These are phyloP conservation scores for Kalanchoe fedtschenkoi DNA, from an alignment of 164 flowering plant species.

Conservation along the genomic window DNA sequence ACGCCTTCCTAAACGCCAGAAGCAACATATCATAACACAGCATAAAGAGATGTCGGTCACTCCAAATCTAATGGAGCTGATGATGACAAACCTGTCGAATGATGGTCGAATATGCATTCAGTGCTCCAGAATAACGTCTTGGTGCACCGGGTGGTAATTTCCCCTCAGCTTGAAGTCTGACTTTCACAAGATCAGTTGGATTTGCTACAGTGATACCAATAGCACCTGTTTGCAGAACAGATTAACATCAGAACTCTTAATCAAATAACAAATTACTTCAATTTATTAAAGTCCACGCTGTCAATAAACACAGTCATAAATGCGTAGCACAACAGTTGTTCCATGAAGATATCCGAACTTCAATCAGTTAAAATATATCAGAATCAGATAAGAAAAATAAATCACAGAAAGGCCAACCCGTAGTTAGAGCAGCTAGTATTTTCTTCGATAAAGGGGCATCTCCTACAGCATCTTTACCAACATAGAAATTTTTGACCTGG, in stretches of 20 bases:
- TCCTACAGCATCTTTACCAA: slow-evolving; percentile 66
- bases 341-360: background rate
- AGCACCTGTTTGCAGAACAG: slow-evolving; percentile 51
- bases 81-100: slow-evolving; percentile 49
- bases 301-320: background rate
- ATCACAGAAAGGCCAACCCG: slow-evolving; percentile 32
- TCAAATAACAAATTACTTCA: background rate
- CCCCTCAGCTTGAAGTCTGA: slow-evolving; percentile 95
- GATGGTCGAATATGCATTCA: slow-evolving; percentile 86
- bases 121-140: slow-evolving; percentile 82
- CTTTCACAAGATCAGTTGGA: slow-evolving; percentile 99
- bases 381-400: background rate
- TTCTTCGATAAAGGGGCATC: slow-evolving; percentile 79
- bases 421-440: slow-evolving; percentile 83
- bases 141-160: slow-evolving; percentile 80
- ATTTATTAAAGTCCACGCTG: background rate
- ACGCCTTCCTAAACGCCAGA: slow-evolving; percentile 65
- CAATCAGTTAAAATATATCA: background rate
- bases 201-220: slow-evolving; percentile 76
- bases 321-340: background rate
- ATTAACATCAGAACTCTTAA: background rate
- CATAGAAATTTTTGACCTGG: slow-evolving; percentile 74
- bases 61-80: background rate
- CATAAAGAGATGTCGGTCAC: background rate
- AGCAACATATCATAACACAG: background rate